Evolutionary conservation across 2,329 filamentous ascomycete species (phyloP).

Genomic region (Botrytis hyacinthi): DNA sequence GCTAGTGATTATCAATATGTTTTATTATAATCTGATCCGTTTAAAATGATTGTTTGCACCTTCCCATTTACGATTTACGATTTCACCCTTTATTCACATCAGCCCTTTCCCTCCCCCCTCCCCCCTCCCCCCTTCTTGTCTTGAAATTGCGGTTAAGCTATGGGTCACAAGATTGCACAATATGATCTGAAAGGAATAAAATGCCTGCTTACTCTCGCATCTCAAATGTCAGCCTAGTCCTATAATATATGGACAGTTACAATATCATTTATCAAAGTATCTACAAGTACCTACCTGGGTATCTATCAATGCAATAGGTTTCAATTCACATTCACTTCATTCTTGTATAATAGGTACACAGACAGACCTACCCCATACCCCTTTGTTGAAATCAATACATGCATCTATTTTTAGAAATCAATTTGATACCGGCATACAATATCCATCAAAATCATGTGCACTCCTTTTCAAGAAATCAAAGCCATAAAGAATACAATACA

Average conservation of each 20-base stretch:
- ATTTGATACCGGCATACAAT: background rate
- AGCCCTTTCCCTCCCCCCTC: background rate
- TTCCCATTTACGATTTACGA: background rate
- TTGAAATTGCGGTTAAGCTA: background rate
- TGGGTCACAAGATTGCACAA: slow-evolving; percentile 12
- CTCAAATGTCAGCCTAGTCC: background rate
- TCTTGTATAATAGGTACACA: background rate
- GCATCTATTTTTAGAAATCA: slow-evolving; percentile 5
- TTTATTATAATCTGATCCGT: background rate
- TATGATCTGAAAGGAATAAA: background rate
- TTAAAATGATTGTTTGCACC: slow-evolving; percentile 4
- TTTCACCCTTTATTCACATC: background rate
- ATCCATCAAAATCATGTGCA: background rate
- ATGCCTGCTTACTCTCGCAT: background rate
- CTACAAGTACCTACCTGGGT: background rate
- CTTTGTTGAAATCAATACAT: slow-evolving; percentile 10
- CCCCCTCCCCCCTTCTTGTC: background rate
- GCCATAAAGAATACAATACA: background rate
- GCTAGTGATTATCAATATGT: background rate
- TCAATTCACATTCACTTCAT: background rate
- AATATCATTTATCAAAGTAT: background rate
- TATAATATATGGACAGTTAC: background rate
- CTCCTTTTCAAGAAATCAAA: background rate
- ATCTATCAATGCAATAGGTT: background rate
- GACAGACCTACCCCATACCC: background rate